These are phyloP conservation scores for Cardamine occulta DNA, from an alignment of 345 rosid genomes.

Conservation along the genomic window DNA sequence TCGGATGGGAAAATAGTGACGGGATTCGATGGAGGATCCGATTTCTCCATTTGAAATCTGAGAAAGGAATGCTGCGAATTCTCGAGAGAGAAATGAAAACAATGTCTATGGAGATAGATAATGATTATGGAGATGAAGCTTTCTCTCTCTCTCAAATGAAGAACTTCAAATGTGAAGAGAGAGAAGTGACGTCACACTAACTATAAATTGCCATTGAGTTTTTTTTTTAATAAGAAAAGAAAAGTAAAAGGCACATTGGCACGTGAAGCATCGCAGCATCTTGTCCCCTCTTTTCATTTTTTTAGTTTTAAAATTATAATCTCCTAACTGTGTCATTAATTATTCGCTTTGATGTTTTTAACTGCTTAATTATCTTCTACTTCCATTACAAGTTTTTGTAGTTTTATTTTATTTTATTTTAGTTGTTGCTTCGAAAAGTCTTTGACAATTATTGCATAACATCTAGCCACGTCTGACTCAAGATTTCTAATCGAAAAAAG, in stretches of 20 bases:
- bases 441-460: constrained; percentile 22
- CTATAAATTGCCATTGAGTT: constrained; percentile 14
- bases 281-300: constrained; percentile 29
- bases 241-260: constrained; percentile 44
- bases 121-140: constrained; percentile 18
- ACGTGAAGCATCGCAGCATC: constrained; percentile 44
- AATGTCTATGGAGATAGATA: constrained; percentile 13
- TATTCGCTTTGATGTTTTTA: neutral
- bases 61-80: constrained; percentile 7
- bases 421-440: neutral
- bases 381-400: neutral
- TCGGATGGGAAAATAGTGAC: constrained; percentile 5
- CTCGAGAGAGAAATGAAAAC: constrained; percentile 5
- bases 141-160: constrained; percentile 37
- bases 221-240: neutral
- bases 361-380: neutral
- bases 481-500: neutral
- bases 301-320: neutral
- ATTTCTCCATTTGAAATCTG: constrained; percentile 34
- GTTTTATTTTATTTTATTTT: neutral
- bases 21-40: constrained; percentile 18
- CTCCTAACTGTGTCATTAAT: neutral
- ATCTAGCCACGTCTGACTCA: constrained; percentile 36
- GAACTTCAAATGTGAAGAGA: constrained; percentile 30
- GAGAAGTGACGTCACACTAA: constrained; percentile 42